Percentiles rank a stretch among this genome's conserved stretches.
phyloP scores from a whole-genome alignment of 495 filamentous ascomycete species.

The Astrothelium subdiscretum region DNA sequence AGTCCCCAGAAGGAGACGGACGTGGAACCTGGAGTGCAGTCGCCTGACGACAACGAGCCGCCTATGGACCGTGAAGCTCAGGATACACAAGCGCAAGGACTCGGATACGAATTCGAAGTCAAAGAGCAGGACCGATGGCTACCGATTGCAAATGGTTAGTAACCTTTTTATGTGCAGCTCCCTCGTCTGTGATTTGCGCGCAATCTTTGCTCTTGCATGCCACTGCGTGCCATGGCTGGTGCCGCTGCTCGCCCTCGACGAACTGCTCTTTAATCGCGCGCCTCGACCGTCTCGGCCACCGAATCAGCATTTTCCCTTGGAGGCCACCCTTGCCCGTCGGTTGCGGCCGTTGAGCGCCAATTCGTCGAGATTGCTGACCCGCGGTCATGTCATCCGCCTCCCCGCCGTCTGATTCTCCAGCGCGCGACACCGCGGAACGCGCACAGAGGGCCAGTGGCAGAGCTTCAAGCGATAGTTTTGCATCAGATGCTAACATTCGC shows the following conservation, averaged over 20 bases:
- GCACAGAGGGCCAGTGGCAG: conserved; percentile 6
- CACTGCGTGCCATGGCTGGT: conserved; percentile 33
- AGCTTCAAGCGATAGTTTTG: conserved; percentile 15
- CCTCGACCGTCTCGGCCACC: conserved; percentile 22
- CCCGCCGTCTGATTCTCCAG: conserved; percentile 34
- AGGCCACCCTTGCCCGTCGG: conserved; percentile 9
- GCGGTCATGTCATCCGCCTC: conserved; percentile 25
- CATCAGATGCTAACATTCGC: conserved; percentile 75
- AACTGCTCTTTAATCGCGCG: conserved; percentile 29
- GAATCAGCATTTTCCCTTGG: conserved; percentile 24
- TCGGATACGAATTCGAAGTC: conserved; percentile 91
- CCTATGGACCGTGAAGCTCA: conserved; percentile 58
- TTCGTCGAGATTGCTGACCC: not conserved
- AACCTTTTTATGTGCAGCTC: conserved; percentile 19
- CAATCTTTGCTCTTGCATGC: conserved; percentile 38
- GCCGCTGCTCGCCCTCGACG: conserved; percentile 25
- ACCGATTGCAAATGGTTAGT: conserved; percentile 99
- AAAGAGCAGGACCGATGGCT: conserved; percentile 99
- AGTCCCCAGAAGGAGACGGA: conserved; percentile 74
- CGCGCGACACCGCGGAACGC: conserved; percentile 14
- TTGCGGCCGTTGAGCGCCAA: conserved; percentile 14
- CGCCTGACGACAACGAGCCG: conserved; percentile 70
- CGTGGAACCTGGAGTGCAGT: conserved; percentile 84
- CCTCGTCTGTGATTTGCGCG: conserved; percentile 40
- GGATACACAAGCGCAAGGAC: conserved; percentile 48